Conservation (phyloP, 2,329 filamentous ascomycete species). For the Talaromyces pinophilus region DNA sequence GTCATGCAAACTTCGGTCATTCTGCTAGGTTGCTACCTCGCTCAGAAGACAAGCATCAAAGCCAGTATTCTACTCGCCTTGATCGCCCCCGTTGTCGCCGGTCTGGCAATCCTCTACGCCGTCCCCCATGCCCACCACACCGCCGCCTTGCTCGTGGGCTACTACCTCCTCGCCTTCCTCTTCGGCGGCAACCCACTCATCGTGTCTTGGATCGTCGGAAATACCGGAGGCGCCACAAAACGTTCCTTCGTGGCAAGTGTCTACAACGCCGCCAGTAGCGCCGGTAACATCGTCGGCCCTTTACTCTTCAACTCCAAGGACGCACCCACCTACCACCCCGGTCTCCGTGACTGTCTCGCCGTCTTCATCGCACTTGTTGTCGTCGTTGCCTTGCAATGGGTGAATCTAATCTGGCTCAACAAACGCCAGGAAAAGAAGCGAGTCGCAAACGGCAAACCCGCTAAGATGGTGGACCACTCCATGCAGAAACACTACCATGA, state of each 20-base stretch:
- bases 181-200: constrained; percentile 67
- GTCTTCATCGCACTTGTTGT: constrained; percentile 54
- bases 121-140: constrained; percentile 48
- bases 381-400: constrained; percentile 56
- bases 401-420: constrained; percentile 56
- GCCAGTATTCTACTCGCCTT: constrained; percentile 53
- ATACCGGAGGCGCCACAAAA: constrained; percentile 68
- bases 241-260: constrained; percentile 65
- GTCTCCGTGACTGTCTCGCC: constrained; percentile 54
- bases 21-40: constrained; percentile 59
- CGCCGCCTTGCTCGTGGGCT: constrained; percentile 58
- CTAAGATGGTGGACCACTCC: constrained; percentile 59
- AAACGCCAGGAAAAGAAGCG: constrained; percentile 57
- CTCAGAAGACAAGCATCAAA: constrained; percentile 60
- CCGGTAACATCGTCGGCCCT: constrained; percentile 68
- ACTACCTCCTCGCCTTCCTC: constrained; percentile 67
- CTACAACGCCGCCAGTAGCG: constrained; percentile 63
- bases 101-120: constrained; percentile 57
- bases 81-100: constrained; percentile 62
- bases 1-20: constrained; percentile 62
- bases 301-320: constrained; percentile 61
- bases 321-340: constrained; percentile 60
- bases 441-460: constrained; percentile 62
- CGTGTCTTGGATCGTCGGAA: constrained; percentile 68
- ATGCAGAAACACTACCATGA: constrained; percentile 59